Conservation (phyloP, 768 basidiomycete genomes). For the Tricholoma flavovirens region DNA sequence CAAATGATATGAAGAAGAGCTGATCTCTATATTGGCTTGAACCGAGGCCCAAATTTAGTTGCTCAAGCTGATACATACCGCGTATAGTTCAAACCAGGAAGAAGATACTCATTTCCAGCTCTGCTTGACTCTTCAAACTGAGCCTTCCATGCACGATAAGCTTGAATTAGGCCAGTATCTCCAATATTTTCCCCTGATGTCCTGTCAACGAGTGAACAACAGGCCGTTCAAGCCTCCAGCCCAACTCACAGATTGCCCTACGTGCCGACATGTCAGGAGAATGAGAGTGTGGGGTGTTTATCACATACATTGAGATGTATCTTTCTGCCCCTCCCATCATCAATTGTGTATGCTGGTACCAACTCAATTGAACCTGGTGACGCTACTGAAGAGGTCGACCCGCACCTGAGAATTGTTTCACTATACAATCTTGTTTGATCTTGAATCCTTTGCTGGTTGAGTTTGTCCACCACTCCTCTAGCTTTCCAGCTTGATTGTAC, state of each 20-base stretch:
- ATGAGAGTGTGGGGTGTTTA: neutral
- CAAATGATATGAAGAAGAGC: conserved; percentile 91
- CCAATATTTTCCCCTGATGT: conserved; percentile 93
- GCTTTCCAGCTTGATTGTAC: conserved; percentile 85
- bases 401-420: conserved; percentile 84
- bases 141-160: conserved; percentile 87
- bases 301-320: conserved; percentile 74
- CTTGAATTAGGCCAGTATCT: conserved; percentile 78
- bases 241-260: conserved; percentile 68
- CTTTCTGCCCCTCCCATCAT: conserved; percentile 79
- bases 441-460: conserved; percentile 80
- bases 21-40: conserved; percentile 59
- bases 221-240: neutral
- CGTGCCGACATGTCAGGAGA: neutral
- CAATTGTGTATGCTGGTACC: conserved; percentile 66
- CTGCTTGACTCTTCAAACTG: conserved; percentile 57
- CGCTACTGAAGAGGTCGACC: neutral
- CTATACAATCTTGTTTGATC: conserved; percentile 78
- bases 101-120: conserved; percentile 59
- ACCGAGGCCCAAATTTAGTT: neutral
- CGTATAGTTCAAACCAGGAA: conserved; percentile 78
- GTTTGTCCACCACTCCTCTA: conserved; percentile 93
- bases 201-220: conserved; percentile 28
- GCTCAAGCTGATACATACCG: conserved; percentile 35
- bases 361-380: conserved; percentile 5